phyloP scores from a whole-genome alignment of 1,139 yeast genomes.

The Yamadazyma epiphylla region DNA sequence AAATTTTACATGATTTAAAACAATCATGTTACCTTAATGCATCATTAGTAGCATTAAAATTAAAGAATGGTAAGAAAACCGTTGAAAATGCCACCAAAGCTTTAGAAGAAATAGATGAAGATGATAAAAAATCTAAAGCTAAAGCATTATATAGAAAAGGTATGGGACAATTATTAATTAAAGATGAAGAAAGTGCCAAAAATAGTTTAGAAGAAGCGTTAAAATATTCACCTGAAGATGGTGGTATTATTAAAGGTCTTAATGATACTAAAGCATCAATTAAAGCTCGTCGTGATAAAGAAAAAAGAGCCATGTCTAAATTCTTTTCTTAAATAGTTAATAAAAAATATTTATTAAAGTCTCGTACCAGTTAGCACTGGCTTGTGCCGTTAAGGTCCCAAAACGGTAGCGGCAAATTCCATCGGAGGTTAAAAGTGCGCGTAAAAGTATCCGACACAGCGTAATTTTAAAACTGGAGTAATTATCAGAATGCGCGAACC shows the following conservation, averaged over 20 bases:
- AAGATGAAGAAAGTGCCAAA: conserved; percentile 72
- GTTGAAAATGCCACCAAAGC: conserved; percentile 64
- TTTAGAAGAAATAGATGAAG: conserved; percentile 54
- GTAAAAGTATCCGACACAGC: too few relatives aligned
- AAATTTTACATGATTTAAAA: conserved; percentile 50
- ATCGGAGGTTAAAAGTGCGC: too few relatives aligned
- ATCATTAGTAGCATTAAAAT: conserved; percentile 70
- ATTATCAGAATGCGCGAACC: conserved; percentile 1
- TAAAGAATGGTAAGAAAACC: conserved; percentile 53
- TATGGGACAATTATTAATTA: conserved; percentile 58
- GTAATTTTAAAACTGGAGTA: too few relatives aligned
- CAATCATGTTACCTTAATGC: conserved; percentile 66
- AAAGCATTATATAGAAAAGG: conserved; percentile 90
- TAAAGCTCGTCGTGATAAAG: conserved; percentile 58
- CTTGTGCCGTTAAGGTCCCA: too few relatives aligned
- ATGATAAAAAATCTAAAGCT: conserved; percentile 67
- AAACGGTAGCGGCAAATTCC: too few relatives aligned
- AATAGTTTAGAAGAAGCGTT: conserved; percentile 65
- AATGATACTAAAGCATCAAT: conserved; percentile 53
- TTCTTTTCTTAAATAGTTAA: too few relatives aligned
- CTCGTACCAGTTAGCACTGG: too few relatives aligned
- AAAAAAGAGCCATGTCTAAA: conserved; percentile 81
- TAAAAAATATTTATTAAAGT: too few relatives aligned
- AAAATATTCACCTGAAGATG: conserved; percentile 65
- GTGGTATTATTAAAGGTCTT: conserved; percentile 67